Evolutionary conservation across 306 rosid species (phyloP), one percentile per base, ranked within the genome.

Genomic region (Chamaecrista fasciculata): DNA sequence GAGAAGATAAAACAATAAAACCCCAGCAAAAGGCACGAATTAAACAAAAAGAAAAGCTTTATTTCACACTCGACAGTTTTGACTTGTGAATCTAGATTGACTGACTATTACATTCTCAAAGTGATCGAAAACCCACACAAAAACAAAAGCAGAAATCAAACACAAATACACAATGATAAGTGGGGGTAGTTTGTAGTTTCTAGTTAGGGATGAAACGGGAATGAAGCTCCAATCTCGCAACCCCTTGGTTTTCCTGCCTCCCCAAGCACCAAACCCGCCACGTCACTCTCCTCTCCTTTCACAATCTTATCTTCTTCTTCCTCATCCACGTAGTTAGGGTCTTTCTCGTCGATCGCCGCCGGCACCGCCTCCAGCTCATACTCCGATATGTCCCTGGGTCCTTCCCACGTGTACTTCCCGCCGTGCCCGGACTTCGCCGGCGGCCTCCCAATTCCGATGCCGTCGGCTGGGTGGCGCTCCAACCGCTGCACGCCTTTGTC

Each of bases 341-440:
- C 98, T 24, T 79, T 47, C 75, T 93, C 75, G 36, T 93, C 96
- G 0, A 93, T 80, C 0, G 98, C 98, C 6, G 87, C 51, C 18
- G 96, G 96, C 1, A 62, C 84, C 18, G 65, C 65, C 28, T 50
- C 69, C 23, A 81, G 19, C 62, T 83, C 78, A 65, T 14, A 72
- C 57, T 86, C 84, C 0, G 25, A 83, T 66, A 69, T 1, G 28
- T 63, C 83, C 2, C 16, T 71, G 0, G 98, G 97, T 1, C 98
- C 98, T 23, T 88, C 94, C 98, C 98, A 90, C 0, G 96, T 93
- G 82, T 64, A 93, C 91, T 85, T 93, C 2, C 96, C 97, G 0
- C 96, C 97, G 29, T 62, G 90, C 18, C 97, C 97, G 0, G 85
- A 78, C 84, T 93, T 93, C 0, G 85, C 83, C 2, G 96, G 93